Evolutionary conservation across 2,329 filamentous ascomycete genomes (phyloP).

Genomic region (Talaromyces pinophilus): DNA sequence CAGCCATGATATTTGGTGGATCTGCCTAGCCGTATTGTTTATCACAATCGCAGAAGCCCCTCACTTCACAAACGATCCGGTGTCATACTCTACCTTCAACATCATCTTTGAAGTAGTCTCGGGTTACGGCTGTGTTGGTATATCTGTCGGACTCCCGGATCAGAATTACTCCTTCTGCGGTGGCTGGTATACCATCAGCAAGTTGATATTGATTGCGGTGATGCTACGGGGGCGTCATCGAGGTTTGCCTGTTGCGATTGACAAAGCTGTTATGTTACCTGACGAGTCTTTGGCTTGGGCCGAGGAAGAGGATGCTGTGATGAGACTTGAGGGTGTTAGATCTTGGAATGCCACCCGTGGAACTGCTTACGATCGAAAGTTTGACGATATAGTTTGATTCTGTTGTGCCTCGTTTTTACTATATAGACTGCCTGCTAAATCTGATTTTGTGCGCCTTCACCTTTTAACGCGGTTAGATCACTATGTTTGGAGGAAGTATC

Average conservation of each 20-base stretch:
- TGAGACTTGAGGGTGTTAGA: conserved; percentile 34
- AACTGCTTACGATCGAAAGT: neutral
- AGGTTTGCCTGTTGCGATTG: conserved; percentile 59
- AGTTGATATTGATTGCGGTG: conserved; percentile 60
- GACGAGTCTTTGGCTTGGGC: conserved; percentile 44
- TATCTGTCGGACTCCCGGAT: conserved; percentile 58
- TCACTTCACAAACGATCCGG: conserved; percentile 55
- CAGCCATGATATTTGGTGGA: conserved; percentile 67
- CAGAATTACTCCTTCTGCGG: conserved; percentile 59
- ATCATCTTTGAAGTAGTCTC: conserved; percentile 52
- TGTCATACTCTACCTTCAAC: conserved; percentile 60
- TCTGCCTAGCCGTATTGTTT: conserved; percentile 61
- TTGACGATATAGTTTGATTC: conserved; percentile 15
- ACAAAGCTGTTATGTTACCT: conserved; percentile 52
- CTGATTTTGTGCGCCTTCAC: neutral
- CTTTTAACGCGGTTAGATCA: neutral
- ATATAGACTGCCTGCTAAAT: neutral
- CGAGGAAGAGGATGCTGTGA: conserved; percentile 45
- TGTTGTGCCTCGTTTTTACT: neutral
- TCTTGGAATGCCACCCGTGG: conserved; percentile 24
- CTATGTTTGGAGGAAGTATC: neutral
- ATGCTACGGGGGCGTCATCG: conserved; percentile 60
- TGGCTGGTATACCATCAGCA: conserved; percentile 57
- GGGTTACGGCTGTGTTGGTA: conserved; percentile 63
- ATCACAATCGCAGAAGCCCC: conserved; percentile 62